Percentiles rank a stretch among this genome's conserved stretches.
Conservation (phyloP, 164 flowering plant species). For the Nymphaea thermarum region DNA sequence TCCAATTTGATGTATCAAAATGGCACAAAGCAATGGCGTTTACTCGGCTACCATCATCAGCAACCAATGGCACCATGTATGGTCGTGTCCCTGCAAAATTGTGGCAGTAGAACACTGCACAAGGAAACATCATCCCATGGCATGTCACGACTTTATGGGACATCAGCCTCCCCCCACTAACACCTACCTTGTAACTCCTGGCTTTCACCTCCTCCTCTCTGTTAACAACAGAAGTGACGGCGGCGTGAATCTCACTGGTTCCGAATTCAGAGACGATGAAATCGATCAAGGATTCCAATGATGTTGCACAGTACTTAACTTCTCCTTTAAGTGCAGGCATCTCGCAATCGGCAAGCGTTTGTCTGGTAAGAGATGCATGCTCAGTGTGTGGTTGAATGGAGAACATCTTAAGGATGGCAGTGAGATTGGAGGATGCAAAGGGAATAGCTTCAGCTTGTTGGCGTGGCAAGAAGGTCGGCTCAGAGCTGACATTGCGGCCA, state of each 20-base stretch:
- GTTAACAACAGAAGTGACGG: conserved; percentile 5
- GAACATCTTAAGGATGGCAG: background rate
- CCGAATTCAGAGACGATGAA: conserved; percentile 15
- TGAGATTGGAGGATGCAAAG: background rate
- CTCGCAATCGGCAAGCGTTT: conserved; percentile 15
- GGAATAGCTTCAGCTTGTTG: background rate
- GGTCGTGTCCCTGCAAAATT: conserved; percentile 11
- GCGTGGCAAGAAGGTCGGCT: background rate
- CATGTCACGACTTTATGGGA: conserved; percentile 13
- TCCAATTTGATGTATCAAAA: conserved; percentile 23
- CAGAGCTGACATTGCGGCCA: background rate
- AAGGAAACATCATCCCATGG: conserved; percentile 14
- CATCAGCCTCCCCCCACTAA: conserved; percentile 4
- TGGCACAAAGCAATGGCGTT: conserved; percentile 22
- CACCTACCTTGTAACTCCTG: conserved; percentile 10
- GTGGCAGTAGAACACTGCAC: conserved; percentile 26
- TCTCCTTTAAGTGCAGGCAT: conserved; percentile 12
- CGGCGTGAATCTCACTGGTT: conserved; percentile 4
- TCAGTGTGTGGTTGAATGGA: conserved; percentile 10
- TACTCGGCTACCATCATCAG: conserved; percentile 17
- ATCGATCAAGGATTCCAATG: conserved; percentile 17
- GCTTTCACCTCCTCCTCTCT: conserved; percentile 1
- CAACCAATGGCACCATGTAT: conserved; percentile 16
- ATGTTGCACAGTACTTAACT: conserved; percentile 17
- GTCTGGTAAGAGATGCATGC: conserved; percentile 18